Percentiles rank a stretch among this genome's conserved stretches.
These are phyloP conservation scores for Pharnaceum exiguum DNA, from an alignment of 148 eudicot species.

Conservation along the genomic window DNA sequence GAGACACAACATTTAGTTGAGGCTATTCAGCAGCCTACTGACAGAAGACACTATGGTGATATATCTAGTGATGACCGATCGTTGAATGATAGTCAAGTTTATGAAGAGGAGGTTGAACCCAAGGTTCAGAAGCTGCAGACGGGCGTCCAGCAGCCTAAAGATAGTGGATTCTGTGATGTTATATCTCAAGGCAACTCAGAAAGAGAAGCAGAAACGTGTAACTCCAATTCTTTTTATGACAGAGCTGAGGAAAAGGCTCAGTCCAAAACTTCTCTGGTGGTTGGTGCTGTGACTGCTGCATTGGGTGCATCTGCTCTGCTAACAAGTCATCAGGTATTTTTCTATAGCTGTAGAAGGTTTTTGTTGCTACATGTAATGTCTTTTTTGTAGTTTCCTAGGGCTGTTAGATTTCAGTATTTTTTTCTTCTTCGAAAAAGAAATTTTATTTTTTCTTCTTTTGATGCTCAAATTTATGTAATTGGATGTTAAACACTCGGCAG, in stretches of 20 bases:
- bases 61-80: background rate
- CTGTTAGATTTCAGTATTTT: background rate
- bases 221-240: conserved; percentile 8
- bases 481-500: no score
- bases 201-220: background rate
- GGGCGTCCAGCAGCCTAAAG: conserved; percentile 18
- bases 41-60: conserved; percentile 14
- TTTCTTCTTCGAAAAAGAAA: no score
- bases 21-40: conserved; percentile 19
- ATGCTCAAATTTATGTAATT: no score
- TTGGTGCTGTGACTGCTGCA: conserved; percentile 92
- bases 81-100: background rate
- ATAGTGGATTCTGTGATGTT: conserved; percentile 18
- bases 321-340: conserved; percentile 53
- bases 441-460: no score
- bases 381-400: background rate
- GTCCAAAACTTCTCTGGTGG: conserved; percentile 39
- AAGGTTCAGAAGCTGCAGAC: no score
- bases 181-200: background rate
- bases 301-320: conserved; percentile 85
- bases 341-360: conserved; percentile 4
- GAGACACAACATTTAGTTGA: conserved; percentile 20
- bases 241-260: conserved; percentile 17
- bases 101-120: no score
- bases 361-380: background rate